Evolutionary conservation across 2,329 filamentous ascomycete genomes (phyloP).

Genomic region (Fusarium sarcochroum): DNA sequence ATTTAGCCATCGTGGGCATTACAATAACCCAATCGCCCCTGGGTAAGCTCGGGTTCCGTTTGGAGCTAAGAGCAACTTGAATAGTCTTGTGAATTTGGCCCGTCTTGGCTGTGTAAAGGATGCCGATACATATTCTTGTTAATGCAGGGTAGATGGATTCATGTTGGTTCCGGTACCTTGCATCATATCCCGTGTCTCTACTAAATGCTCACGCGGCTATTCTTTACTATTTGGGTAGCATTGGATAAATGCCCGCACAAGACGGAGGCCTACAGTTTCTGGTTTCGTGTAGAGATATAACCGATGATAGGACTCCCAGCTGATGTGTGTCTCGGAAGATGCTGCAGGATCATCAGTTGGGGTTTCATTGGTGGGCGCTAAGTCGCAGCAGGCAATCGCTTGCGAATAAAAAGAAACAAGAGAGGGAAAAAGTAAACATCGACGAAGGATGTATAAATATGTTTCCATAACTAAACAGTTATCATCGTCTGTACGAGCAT

Average conservation of each 20-base stretch:
- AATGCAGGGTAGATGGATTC: constrained; percentile 25
- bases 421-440: not conserved
- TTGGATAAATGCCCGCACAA: not conserved
- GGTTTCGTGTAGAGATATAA: not conserved
- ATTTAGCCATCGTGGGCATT: not conserved
- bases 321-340: constrained; percentile 28
- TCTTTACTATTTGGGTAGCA: not conserved
- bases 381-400: not conserved
- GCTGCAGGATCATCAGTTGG: constrained; percentile 15
- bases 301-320: constrained; percentile 1
- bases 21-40: not conserved
- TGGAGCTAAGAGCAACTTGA: not conserved
- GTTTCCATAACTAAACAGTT: not conserved
- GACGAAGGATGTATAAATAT: not conserved
- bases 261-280: not conserved
- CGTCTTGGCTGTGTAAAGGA: not conserved
- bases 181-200: constrained; percentile 3
- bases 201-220: not conserved
- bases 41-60: not conserved
- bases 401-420: not conserved
- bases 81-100: not conserved
- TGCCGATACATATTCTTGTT: not conserved
- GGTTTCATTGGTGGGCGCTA: not conserved
- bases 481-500: not conserved
- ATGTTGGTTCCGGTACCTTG: constrained; percentile 18